Evolutionary conservation across 768 basidiomycete species (phyloP).

Genomic region (Coprinellus micaceus): DNA sequence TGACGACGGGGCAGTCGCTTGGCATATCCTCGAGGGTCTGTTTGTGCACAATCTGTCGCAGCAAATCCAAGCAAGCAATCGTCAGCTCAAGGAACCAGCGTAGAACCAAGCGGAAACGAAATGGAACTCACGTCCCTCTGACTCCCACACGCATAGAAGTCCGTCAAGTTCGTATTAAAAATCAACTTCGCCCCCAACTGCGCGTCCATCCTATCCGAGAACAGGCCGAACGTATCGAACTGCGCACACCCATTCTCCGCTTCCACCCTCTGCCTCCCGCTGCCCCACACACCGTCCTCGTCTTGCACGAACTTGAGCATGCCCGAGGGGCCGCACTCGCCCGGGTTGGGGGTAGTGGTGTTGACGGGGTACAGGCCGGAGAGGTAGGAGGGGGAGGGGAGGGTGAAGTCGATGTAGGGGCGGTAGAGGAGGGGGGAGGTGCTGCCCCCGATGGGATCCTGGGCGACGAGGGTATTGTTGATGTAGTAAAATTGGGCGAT

Average conservation of each 20-base stretch:
- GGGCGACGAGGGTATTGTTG: conserved; percentile 18
- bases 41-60: conserved; percentile 11
- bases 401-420: conserved; percentile 16
- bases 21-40: conserved; percentile 2
- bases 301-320: conserved; percentile 3
- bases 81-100: background rate
- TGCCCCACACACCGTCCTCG: background rate
- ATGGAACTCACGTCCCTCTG: conserved; percentile 19
- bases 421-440: conserved; percentile 9
- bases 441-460: conserved; percentile 11
- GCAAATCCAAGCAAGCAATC: background rate
- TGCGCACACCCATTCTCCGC: conserved; percentile 17
- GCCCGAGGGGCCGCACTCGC: conserved; percentile 18
- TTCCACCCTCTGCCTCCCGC: background rate
- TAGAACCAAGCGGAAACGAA: background rate
- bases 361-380: conserved; percentile 12
- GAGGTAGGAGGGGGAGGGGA: conserved; percentile 9
- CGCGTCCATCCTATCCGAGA: conserved; percentile 20
- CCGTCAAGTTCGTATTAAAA: conserved; percentile 22
- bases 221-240: conserved; percentile 20
- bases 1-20: background rate
- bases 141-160: conserved; percentile 26
- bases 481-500: conserved; percentile 25
- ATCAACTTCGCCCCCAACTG: conserved; percentile 25
- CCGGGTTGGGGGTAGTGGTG: conserved; percentile 18